A percentile compares a stretch with the other conserved stretches of the same genome.
Conservation (phyloP, 1,139 yeast species). For the Yamadazyma membranifaciens region DNA sequence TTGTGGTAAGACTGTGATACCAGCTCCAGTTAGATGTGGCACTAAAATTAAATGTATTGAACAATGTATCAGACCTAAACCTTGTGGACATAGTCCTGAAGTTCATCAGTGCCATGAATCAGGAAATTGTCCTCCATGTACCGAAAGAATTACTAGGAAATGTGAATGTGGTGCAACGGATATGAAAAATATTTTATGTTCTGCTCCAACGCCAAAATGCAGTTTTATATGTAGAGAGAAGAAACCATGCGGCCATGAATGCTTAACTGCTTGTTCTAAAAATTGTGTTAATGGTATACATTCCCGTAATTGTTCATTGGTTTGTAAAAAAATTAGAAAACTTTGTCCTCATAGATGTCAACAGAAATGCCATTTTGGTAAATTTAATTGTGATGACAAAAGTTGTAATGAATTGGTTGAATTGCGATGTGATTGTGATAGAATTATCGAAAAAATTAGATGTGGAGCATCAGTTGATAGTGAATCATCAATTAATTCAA, state of each 20-base stretch:
- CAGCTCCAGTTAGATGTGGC: conserved; percentile 92
- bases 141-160: conserved; percentile 55
- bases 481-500: conserved; percentile 28
- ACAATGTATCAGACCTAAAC: conserved; percentile 60
- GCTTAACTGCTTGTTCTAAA: conserved; percentile 56
- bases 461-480: conserved; percentile 52
- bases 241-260: conserved; percentile 69
- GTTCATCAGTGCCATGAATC: conserved; percentile 76
- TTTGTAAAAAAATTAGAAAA: conserved; percentile 50
- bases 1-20: conserved; percentile 78
- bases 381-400: conserved; percentile 36
- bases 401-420: conserved; percentile 50
- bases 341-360: conserved; percentile 67
- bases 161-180: conserved; percentile 72
- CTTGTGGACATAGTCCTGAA: conserved; percentile 77
- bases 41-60: conserved; percentile 66
- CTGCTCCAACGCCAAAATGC: conserved; percentile 69
- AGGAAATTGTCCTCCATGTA: conserved; percentile 74
- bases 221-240: conserved; percentile 60
- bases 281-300: conserved; percentile 31
- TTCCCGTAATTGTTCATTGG: conserved; percentile 48
- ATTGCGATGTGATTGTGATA: conserved; percentile 65
- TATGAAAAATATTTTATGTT: conserved; percentile 69
- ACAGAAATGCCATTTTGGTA: conserved; percentile 59
- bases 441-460: conserved; percentile 39